Percentiles rank a stretch among this genome's conserved stretches.
Conservation (phyloP, 768 basidiomycete genomes). For the Hygrocybe coccinea region DNA sequence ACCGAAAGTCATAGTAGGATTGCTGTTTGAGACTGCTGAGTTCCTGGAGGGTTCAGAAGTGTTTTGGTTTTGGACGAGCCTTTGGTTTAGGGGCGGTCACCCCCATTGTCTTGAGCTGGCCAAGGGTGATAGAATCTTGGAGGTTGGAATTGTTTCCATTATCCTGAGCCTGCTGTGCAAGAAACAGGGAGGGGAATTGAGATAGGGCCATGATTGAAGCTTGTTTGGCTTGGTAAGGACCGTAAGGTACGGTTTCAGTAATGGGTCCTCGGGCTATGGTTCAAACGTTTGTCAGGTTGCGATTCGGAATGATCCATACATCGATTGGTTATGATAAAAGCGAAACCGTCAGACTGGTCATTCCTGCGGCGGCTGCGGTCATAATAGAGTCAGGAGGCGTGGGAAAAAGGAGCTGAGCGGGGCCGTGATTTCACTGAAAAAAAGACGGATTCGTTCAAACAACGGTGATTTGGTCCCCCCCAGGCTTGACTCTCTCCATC, state of each 20-base stretch:
- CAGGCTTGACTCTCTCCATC: constrained; percentile 3
- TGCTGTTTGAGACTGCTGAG: constrained; percentile 46
- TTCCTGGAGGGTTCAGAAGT: constrained; percentile 7
- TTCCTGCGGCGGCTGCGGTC: no score
- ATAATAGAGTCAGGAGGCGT: no score
- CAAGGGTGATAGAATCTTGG: constrained; percentile 68
- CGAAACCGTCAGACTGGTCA: no score
- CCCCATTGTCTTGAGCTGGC: constrained; percentile 74
- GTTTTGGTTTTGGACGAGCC: constrained; percentile 41
- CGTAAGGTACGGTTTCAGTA: no score
- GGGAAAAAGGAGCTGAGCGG: no score
- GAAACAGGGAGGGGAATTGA: constrained; percentile 24
- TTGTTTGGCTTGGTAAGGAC: no score
- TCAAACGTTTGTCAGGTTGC: no score
- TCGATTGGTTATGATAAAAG: no score
- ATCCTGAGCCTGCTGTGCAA: constrained; percentile 23
- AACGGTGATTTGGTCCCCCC: background rate
- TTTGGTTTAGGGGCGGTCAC: constrained; percentile 68
- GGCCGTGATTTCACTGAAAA: no score
- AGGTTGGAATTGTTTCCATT: constrained; percentile 18
- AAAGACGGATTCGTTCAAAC: background rate
- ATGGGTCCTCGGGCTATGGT: no score
- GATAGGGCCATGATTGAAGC: constrained; percentile 12
- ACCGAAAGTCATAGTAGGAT: constrained; percentile 86
- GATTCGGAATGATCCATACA: no score